Percentiles rank a stretch among this genome's conserved stretches.
Evolutionary conservation across 1,284 basidiomycete species (phyloP).

Genomic region (Anthracocystis walkeri): DNA sequence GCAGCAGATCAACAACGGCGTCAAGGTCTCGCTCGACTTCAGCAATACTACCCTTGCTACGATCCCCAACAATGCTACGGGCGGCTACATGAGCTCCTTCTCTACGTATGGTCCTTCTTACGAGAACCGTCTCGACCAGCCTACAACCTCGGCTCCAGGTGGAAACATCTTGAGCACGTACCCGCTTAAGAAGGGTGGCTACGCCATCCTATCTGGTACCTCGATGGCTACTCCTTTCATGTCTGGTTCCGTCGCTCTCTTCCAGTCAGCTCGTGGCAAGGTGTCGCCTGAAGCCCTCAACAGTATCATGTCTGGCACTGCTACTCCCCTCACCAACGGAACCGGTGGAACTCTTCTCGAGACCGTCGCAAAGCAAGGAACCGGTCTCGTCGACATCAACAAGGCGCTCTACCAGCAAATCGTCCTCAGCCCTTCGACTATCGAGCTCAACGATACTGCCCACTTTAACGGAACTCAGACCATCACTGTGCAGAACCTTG

Average conservation of each 20-base stretch:
- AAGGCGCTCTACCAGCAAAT: conserved; percentile 75
- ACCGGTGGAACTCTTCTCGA: conserved; percentile 74
- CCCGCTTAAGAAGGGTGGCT: conserved; percentile 67
- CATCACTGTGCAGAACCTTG: conserved; percentile 60
- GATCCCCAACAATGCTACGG: conserved; percentile 71
- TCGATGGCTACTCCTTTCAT: conserved; percentile 71
- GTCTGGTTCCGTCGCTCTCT: conserved; percentile 77
- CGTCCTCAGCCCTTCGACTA: conserved; percentile 74
- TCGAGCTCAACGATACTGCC: conserved; percentile 79
- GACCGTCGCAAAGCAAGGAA: conserved; percentile 77
- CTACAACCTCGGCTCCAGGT: conserved; percentile 76
- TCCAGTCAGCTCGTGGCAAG: conserved; percentile 74
- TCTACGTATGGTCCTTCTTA: conserved; percentile 76
- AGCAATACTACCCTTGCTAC: conserved; percentile 71
- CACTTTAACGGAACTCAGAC: conserved; percentile 53
- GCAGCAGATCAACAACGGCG: conserved; percentile 71
- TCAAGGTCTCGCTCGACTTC: conserved; percentile 73
- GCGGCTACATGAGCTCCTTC: conserved; percentile 76
- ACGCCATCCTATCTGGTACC: conserved; percentile 72
- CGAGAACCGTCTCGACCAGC: conserved; percentile 75
- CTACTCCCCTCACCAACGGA: conserved; percentile 73
- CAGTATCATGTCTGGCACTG: conserved; percentile 76
- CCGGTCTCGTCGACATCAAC: conserved; percentile 77
- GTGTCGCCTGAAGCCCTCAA: conserved; percentile 66
- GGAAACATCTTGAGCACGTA: conserved; percentile 71